phyloP scores from a whole-genome alignment of 208 protist species.

The Tritrichomonas musculus region DNA sequence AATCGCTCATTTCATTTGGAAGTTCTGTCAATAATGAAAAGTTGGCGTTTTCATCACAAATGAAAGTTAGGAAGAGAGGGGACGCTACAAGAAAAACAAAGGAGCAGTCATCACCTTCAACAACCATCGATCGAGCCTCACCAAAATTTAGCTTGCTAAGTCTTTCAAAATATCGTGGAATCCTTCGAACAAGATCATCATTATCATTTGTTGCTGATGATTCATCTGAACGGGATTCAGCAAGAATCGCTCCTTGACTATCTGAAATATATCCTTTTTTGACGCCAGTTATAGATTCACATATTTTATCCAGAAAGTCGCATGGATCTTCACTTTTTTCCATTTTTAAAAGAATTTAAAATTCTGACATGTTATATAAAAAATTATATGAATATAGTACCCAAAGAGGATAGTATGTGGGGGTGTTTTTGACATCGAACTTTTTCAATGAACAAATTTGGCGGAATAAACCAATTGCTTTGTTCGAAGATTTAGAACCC shows the following conservation, averaged over 20 bases:
- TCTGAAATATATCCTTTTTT: slow-evolving; percentile 19
- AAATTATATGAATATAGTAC: too few species aligned
- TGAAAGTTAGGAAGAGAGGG: neutral
- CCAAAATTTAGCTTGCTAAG: neutral
- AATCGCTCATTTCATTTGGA: slow-evolving; percentile 7
- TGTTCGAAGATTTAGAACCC: too few species aligned
- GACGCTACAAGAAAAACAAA: neutral
- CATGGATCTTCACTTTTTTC: too few species aligned
- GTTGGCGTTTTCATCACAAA: neutral
- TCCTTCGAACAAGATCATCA: neutral
- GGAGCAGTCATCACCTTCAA: neutral
- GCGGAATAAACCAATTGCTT: too few species aligned
- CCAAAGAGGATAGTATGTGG: too few species aligned
- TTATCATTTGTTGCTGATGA: neutral
- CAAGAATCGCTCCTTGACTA: neutral
- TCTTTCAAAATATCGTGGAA: neutral
- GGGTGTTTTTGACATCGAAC: too few species aligned
- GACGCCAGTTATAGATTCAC: neutral
- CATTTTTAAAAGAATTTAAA: too few species aligned
- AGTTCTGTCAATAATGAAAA: neutral
- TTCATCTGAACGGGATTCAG: neutral
- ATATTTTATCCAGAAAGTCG: neutral
- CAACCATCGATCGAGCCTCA: neutral
- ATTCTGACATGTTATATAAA: too few species aligned
- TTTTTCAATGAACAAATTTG: too few species aligned